A percentile compares a stretch with the other conserved stretches of the same genome.
Conservation (phyloP, 1,139 yeast genomes). For the Suhomyces taliae region DNA sequence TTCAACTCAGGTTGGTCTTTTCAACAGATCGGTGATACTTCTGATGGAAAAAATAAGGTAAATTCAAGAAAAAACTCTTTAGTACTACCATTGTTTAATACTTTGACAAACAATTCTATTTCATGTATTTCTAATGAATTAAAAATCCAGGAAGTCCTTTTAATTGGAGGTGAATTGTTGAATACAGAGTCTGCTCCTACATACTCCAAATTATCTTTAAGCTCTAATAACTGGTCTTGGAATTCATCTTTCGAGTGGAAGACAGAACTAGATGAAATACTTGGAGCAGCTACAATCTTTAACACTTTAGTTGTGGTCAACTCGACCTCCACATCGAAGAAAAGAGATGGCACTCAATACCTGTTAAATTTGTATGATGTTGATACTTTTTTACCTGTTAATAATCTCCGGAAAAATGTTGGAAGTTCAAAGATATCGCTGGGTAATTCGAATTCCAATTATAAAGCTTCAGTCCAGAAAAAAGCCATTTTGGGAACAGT, state of each 20-base stretch:
- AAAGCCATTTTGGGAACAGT: conserved; percentile 41
- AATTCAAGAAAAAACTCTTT: conserved; percentile 50
- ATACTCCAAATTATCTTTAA: conserved; percentile 35
- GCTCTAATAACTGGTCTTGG: conserved; percentile 48
- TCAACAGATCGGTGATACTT: conserved; percentile 26
- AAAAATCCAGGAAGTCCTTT: conserved; percentile 27
- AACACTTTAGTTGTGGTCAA: conserved; percentile 41
- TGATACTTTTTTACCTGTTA: conserved; percentile 21
- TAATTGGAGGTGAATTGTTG: conserved; percentile 38
- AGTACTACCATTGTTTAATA: conserved; percentile 44
- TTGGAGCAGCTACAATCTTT: conserved; percentile 48
- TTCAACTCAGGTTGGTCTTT: conserved; percentile 61
- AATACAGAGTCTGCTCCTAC: conserved; percentile 40
- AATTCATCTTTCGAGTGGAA: conserved; percentile 16
- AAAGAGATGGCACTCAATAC: conserved; percentile 20
- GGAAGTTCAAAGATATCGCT: background rate
- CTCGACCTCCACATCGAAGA: conserved; percentile 16
- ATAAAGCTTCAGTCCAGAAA: conserved; percentile 16
- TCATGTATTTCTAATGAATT: conserved; percentile 23
- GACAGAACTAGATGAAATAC: conserved; percentile 22
- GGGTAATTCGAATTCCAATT: background rate
- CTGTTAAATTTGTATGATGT: conserved; percentile 28
- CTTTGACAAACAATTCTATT: conserved; percentile 19
- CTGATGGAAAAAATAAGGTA: conserved; percentile 24
- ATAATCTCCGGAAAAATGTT: conserved; percentile 20